A percentile compares a stretch with the other conserved stretches of the same genome.
Evolutionary conservation across 129 eudicot genomes (phyloP).

Genomic region (Pseudognaphalium luteoalbum): DNA sequence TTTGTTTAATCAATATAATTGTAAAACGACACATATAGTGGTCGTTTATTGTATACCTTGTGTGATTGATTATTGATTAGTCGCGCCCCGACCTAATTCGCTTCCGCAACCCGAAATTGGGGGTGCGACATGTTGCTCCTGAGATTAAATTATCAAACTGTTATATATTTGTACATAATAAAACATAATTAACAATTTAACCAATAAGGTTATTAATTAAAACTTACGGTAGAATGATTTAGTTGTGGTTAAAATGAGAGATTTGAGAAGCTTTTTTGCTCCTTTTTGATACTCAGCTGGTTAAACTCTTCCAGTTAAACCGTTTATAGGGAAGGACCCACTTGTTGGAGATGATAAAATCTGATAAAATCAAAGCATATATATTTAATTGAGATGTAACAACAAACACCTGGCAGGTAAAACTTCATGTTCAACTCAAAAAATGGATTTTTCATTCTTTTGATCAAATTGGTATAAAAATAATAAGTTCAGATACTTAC

Average conservation of each 20-base stretch:
- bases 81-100: too few species aligned
- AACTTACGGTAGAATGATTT: constrained; percentile 31
- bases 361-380: constrained; percentile 37
- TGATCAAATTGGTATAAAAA: neutral
- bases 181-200: neutral
- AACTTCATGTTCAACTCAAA: neutral
- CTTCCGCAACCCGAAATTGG: too few species aligned
- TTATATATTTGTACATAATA: neutral
- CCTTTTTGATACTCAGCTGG: constrained; percentile 41
- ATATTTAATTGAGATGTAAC: neutral
- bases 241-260: constrained; percentile 70
- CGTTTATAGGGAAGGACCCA: constrained; percentile 66
- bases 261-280: constrained; percentile 53
- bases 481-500: constrained; percentile 34
- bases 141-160: constrained; percentile 16
- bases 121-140: constrained; percentile 50
- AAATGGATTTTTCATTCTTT: neutral
- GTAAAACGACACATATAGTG: too few species aligned
- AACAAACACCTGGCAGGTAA: neutral
- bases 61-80: too few species aligned
- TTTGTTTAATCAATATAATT: too few species aligned
- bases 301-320: constrained; percentile 61
- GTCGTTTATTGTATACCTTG: too few species aligned
- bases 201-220: neutral
- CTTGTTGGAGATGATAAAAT: constrained; percentile 92